Conservation (phyloP, 1,284 basidiomycete genomes). For the Pisolithus thermaeus region DNA sequence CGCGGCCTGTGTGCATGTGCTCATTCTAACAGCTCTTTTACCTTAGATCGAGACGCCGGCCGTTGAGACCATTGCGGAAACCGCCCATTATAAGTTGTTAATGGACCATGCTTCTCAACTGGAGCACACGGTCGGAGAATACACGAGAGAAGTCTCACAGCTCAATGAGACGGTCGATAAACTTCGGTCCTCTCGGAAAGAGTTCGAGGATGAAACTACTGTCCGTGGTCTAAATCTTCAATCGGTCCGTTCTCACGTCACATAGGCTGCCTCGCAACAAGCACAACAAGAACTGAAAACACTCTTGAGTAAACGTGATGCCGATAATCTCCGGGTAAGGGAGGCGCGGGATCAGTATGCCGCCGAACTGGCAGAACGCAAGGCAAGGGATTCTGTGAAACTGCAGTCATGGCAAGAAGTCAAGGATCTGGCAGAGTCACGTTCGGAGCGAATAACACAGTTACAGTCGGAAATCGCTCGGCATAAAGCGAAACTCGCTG, state of each 20-base stretch:
- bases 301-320: conserved; percentile 61
- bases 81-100: conserved; percentile 45
- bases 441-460: conserved; percentile 70
- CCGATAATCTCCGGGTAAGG: conserved; percentile 72
- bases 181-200: conserved; percentile 34
- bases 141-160: conserved; percentile 29
- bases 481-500: conserved; percentile 73
- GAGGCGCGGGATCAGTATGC: conserved; percentile 74
- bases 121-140: conserved; percentile 35
- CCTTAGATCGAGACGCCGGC: conserved; percentile 41
- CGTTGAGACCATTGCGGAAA: conserved; percentile 40
- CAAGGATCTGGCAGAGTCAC: conserved; percentile 65
- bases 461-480: conserved; percentile 74
- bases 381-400: conserved; percentile 61
- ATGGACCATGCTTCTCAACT: conserved; percentile 40
- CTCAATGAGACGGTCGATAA: conserved; percentile 38
- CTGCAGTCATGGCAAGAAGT: conserved; percentile 65
- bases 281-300: conserved; percentile 50
- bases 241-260: conserved; percentile 14
- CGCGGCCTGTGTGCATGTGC: conserved; percentile 4
- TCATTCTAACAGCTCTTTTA: conserved; percentile 1
- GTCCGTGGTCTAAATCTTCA: conserved; percentile 26
- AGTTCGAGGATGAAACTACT: conserved; percentile 44
- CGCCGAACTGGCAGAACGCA: conserved; percentile 71
- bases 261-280: conserved; percentile 43